Percentiles rank a stretch among this genome's conserved stretches.
These are phyloP conservation scores for Nemophila menziesii DNA, from an alignment of 257 asterid genomes.

Conservation along the genomic window DNA sequence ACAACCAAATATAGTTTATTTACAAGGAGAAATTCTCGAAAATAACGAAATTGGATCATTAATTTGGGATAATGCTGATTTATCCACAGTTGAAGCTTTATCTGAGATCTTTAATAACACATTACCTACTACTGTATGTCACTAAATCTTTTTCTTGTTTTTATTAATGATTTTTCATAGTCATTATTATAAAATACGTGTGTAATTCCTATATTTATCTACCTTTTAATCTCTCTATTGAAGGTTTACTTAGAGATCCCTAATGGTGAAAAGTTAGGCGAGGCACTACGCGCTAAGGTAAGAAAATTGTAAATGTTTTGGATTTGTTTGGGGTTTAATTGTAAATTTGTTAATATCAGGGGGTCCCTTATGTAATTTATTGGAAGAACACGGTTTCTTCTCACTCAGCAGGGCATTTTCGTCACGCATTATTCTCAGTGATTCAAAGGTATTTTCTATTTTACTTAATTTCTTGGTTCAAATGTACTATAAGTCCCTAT, in stretches of 20 bases:
- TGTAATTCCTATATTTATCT: not conserved
- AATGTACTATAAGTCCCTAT: no score
- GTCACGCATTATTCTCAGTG: constrained; percentile 67
- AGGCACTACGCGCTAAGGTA: constrained; percentile 82
- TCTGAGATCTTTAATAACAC: constrained; percentile 49
- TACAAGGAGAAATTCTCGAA: constrained; percentile 62
- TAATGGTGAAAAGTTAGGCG: constrained; percentile 68
- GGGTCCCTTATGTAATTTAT: constrained; percentile 68
- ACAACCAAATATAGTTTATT: constrained; percentile 74
- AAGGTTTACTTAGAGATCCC: constrained; percentile 92
- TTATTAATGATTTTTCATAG: constrained; percentile 1
- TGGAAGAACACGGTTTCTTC: constrained; percentile 66
- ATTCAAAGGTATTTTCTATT: constrained; percentile 54
- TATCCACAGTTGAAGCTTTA: constrained; percentile 50
- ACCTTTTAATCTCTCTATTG: not conserved
- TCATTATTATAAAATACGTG: not conserved
- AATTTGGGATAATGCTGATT: constrained; percentile 48
- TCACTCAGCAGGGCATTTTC: constrained; percentile 72
- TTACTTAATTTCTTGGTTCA: not conserved
- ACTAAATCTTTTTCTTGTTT: constrained; percentile 6
- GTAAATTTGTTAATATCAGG: constrained; percentile 37
- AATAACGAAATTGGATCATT: constrained; percentile 54
- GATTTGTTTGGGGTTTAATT: constrained; percentile 15
- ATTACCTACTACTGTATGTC: constrained; percentile 61
- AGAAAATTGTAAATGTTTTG: constrained; percentile 11